These are phyloP conservation scores for Angophora floribunda DNA, from an alignment of 345 rosid genomes.

Conservation along the genomic window DNA sequence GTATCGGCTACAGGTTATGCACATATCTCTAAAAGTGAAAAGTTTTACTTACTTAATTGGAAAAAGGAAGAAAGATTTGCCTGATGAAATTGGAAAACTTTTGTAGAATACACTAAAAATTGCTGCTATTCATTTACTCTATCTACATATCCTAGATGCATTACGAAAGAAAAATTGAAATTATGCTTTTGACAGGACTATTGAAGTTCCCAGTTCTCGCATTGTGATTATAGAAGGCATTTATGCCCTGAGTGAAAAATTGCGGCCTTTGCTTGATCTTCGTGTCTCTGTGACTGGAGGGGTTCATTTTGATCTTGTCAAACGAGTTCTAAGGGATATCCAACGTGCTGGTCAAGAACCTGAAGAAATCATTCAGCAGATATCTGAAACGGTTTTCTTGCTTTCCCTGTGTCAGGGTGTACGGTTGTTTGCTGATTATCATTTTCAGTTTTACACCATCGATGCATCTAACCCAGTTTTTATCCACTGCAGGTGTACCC, in stretches of 20 bases:
- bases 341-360: constrained; percentile 99
- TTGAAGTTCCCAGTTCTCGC: constrained; percentile 89
- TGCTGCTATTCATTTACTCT: not conserved
- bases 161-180: not conserved
- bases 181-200: constrained; percentile 42
- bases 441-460: not conserved
- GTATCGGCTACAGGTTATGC: constrained; percentile 72
- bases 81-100: not conserved
- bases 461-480: not conserved
- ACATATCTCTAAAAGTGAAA: not conserved
- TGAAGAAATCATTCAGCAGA: constrained; percentile 97
- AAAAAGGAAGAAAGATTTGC: not conserved
- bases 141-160: not conserved
- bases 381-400: constrained; percentile 80
- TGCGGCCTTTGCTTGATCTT: constrained; percentile 84
- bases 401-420: constrained; percentile 2
- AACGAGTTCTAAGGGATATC: constrained; percentile 90
- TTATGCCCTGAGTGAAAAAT: constrained; percentile 82
- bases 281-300: constrained; percentile 98
- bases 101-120: not conserved
- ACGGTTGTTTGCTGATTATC: not conserved
- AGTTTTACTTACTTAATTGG: not conserved
- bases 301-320: constrained; percentile 96
- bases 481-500: constrained; percentile 66
- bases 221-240: constrained; percentile 95